Evolutionary conservation across 1,139 yeast genomes (phyloP), one percentile per base, ranked within the genome.

Genomic region (Pichia kudriavzevii): DNA sequence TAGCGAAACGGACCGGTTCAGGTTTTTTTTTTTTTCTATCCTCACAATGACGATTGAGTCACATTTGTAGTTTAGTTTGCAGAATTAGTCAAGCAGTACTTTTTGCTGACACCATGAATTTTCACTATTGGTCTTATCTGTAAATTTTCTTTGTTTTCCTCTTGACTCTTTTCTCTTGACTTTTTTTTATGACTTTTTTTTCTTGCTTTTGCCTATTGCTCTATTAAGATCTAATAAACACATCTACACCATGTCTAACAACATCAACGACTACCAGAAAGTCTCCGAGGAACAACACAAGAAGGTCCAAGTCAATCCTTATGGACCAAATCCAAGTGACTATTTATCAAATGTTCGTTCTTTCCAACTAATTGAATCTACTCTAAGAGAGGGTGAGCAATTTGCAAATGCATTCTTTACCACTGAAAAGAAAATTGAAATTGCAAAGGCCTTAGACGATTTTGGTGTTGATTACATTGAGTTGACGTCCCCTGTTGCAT

Each of bases 391-490:
- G 64, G 97, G 98, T 60, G 98, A 91, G 65, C 98, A 91, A 61
- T 91, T 91, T 59, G 96, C 97, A 55, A 91, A 88, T 58, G 95
- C 98, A 9, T 91, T 88, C 63, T 91, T 91, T 66, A 68, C 78
- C 52, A 87, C 97, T 31, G 97, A 83, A 58, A 91, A 85, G 71
- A 91, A 91, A 69, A 88, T 91, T 48, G 96, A 88, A 61, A 91
- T 91, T 46, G 98, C 98, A 53, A 88, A 81, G 69, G 97, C 97
- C 13, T 69, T 91, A 45, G 97, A 88, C 60, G 97, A 88, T 55
- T 91, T 91, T 56, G 98, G 98, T 51, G 97, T 87, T 36, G 98
- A 91, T 64, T 91, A 91, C 67, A 91, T 91, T 50, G 98, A 91
- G 65, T 72, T 91, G 58, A 91, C 97, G 22, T 87, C 96, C 3